These are phyloP conservation scores for Pythium chondricola DNA, from an alignment of 352 stramenopile species.

Conservation along the genomic window DNA sequence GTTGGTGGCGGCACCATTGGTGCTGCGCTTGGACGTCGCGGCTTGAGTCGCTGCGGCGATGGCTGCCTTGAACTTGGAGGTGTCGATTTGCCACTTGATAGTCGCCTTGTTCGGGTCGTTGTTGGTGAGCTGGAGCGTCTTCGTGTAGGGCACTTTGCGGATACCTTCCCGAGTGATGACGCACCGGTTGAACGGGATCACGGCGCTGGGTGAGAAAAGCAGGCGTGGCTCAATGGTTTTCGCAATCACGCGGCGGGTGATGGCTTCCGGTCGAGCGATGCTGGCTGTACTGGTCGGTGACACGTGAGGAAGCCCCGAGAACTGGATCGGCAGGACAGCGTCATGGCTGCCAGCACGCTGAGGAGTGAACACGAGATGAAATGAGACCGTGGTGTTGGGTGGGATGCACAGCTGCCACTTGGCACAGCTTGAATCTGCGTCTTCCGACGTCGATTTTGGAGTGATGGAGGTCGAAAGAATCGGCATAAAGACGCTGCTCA, in stretches of 20 bases:
- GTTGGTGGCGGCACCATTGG: conserved; percentile 23
- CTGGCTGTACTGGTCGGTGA: neutral
- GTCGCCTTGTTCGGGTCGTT: conserved; percentile 27
- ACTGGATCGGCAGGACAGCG: conserved; percentile 68
- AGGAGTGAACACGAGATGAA: conserved; percentile 76
- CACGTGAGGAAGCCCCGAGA: conserved; percentile 37
- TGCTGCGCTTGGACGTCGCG: conserved; percentile 18
- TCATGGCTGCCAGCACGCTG: conserved; percentile 31
- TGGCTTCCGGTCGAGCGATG: conserved; percentile 18
- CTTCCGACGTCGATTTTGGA: neutral
- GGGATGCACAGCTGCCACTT: conserved; percentile 76
- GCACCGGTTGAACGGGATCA: conserved; percentile 79
- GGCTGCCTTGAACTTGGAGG: conserved; percentile 25
- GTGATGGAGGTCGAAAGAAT: conserved; percentile 19
- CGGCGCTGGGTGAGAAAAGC: conserved; percentile 55
- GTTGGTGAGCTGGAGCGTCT: conserved; percentile 75
- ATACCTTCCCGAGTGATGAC: conserved; percentile 82
- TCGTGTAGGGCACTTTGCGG: conserved; percentile 84
- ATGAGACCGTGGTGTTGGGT: conserved; percentile 53
- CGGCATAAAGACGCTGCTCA: conserved; percentile 74
- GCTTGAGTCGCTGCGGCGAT: conserved; percentile 5
- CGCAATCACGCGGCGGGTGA: conserved; percentile 45
- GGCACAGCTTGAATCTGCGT: conserved; percentile 23
- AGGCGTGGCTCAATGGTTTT: conserved; percentile 54
- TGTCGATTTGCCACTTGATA: conserved; percentile 81